A percentile compares a stretch with the other conserved stretches of the same genome.
phyloP scores from a whole-genome alignment of 805 yeast genomes.

The Wickerhamomyces kurtzmanii region DNA sequence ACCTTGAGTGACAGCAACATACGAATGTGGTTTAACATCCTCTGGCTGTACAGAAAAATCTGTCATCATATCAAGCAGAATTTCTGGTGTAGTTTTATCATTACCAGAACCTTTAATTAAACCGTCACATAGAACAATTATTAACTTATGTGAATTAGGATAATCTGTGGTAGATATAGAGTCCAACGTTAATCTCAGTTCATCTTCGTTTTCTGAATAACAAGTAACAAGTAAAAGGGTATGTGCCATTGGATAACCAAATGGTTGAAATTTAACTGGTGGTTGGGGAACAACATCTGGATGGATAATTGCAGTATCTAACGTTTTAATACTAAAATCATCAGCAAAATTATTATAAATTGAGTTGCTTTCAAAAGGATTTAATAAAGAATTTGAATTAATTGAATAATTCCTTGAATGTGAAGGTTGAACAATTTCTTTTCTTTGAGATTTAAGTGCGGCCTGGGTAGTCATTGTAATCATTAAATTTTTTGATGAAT shows the following conservation, averaged over 20 bases:
- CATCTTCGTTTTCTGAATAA: conserved; percentile 86
- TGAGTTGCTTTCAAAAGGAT: conserved; percentile 14
- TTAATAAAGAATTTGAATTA: conserved; percentile 4
- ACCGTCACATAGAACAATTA: conserved; percentile 88
- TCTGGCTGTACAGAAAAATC: conserved; percentile 64
- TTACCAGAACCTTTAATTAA: conserved; percentile 92
- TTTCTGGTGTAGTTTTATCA: conserved; percentile 80
- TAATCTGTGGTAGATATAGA: conserved; percentile 92
- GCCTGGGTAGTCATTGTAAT: conserved; percentile 64
- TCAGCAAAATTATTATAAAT: conserved; percentile 14
- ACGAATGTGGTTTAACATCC: conserved; percentile 72
- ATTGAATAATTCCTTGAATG: too few relatives aligned
- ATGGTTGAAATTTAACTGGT: conserved; percentile 82
- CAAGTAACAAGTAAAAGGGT: conserved; percentile 78
- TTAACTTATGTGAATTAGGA: conserved; percentile 88
- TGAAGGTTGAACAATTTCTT: conserved; percentile 5
- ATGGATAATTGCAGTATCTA: conserved; percentile 52
- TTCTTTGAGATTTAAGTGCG: conserved; percentile 16
- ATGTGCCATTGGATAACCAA: conserved; percentile 69
- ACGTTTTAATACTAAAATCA: conserved; percentile 25
- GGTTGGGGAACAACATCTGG: conserved; percentile 88
- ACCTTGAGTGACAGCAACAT: conserved; percentile 94
- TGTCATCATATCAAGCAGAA: conserved; percentile 79
- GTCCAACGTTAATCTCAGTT: conserved; percentile 81
- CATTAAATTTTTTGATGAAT: conserved; percentile 18